Evolutionary conservation across 352 stramenopile genomes (phyloP).

Genomic region (Globisporangium camurandrum): DNA sequence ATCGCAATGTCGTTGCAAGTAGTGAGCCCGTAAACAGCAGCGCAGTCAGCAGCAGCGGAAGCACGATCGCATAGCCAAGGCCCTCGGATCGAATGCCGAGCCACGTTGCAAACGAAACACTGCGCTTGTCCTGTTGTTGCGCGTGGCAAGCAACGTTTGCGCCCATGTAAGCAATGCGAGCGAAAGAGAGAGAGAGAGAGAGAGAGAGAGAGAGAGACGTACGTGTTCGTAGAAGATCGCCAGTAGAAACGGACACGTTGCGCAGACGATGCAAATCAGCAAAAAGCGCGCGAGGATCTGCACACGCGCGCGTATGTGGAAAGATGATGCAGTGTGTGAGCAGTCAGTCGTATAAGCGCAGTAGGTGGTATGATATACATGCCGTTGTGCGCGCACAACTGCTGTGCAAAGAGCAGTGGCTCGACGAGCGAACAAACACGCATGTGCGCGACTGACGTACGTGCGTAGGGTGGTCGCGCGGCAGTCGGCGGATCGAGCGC

Average conservation of each 20-base stretch:
- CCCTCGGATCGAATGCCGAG: slow-evolving; percentile 72
- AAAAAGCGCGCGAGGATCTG: slow-evolving; percentile 84
- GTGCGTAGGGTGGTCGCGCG: slow-evolving; percentile 79
- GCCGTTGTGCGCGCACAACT: neutral
- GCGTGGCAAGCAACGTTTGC: too few relatives aligned
- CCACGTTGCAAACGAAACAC: slow-evolving; percentile 78
- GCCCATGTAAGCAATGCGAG: neutral
- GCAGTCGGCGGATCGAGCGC: slow-evolving; percentile 57
- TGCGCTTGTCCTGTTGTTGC: slow-evolving; percentile 67
- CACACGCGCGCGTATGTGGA: neutral
- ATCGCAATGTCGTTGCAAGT: slow-evolving; percentile 60
- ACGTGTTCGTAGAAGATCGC: slow-evolving; percentile 81
- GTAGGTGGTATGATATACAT: neutral
- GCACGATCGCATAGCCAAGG: slow-evolving; percentile 37
- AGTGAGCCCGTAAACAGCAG: slow-evolving; percentile 76
- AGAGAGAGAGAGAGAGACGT: slow-evolving; percentile 11
- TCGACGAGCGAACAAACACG: too few relatives aligned
- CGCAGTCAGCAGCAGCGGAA: slow-evolving; percentile 62
- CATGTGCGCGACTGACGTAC: too few relatives aligned
- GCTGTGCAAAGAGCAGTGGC: neutral
- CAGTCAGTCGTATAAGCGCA: neutral
- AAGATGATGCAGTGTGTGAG: too few relatives aligned
- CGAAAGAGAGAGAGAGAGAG: too few relatives aligned
- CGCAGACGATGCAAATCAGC: slow-evolving; percentile 85
- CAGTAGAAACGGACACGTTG: slow-evolving; percentile 72